These are phyloP conservation scores for Botrytis cinerea DNA, from an alignment of 2,329 filamentous ascomycete genomes.

Conservation along the genomic window DNA sequence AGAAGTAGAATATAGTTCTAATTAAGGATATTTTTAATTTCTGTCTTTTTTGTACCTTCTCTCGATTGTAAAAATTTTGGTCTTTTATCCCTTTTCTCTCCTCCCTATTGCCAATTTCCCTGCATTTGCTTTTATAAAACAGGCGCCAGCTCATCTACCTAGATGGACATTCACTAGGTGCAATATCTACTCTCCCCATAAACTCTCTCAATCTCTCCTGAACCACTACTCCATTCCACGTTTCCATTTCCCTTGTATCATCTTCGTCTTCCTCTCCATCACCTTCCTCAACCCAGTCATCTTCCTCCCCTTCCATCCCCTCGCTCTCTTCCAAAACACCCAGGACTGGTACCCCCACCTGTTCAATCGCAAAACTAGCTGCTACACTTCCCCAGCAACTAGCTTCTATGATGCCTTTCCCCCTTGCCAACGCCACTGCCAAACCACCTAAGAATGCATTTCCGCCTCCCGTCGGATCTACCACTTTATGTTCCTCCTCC, in stretches of 20 bases:
- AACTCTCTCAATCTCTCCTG: conserved; percentile 56
- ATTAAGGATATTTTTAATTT: not conserved
- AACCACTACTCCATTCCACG: conserved; percentile 61
- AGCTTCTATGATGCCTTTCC: conserved; percentile 65
- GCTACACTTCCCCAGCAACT: conserved; percentile 77
- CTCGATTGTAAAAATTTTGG: not conserved
- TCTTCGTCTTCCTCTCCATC: conserved; percentile 46
- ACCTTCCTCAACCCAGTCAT: conserved; percentile 44
- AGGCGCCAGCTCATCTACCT: not conserved
- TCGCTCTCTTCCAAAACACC: conserved; percentile 46
- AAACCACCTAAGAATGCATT: conserved; percentile 80
- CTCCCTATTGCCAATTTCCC: not conserved
- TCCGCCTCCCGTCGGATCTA: conserved; percentile 94
- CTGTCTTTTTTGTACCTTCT: not conserved
- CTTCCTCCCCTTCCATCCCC: conserved; percentile 46
- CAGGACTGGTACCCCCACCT: conserved; percentile 77
- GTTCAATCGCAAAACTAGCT: conserved; percentile 92
- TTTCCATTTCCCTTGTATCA: conserved; percentile 46
- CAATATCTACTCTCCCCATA: conserved; percentile 24
- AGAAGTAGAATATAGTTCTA: not conserved
- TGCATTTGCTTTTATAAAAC: not conserved
- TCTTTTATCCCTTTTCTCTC: not conserved
- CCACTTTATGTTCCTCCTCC: conserved; percentile 49
- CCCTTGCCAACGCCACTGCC: conserved; percentile 59
- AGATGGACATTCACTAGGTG: not conserved